Percentiles rank a stretch among this genome's conserved stretches.
Evolutionary conservation across 257 asterid species (phyloP).

Genomic region (Solanum pinnatisectum): DNA sequence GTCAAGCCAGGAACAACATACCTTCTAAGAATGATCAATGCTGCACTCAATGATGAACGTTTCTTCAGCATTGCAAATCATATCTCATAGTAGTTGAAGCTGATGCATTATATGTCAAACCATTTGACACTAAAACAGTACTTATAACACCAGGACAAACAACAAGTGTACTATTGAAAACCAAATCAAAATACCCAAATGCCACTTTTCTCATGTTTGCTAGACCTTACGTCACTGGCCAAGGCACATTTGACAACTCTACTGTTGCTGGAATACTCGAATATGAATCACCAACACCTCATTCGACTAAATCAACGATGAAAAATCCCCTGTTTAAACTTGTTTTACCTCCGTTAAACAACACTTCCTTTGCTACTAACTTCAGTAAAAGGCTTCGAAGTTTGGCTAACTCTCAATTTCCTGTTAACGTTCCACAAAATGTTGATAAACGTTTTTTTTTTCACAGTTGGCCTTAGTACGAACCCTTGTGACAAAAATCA

Average conservation of each 20-base stretch:
- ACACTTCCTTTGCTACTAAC: slow-evolving; percentile 18
- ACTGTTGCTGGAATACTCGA: slow-evolving; percentile 36
- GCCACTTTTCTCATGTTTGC: slow-evolving; percentile 22
- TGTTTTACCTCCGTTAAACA: slow-evolving; percentile 25
- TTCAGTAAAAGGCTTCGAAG: slow-evolving; percentile 22
- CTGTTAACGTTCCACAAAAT: slow-evolving; percentile 21
- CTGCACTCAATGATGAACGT: slow-evolving; percentile 31
- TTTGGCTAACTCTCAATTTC: slow-evolving; percentile 4
- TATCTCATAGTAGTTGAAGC: slow-evolving; percentile 35
- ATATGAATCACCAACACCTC: slow-evolving; percentile 8
- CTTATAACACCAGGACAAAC: slow-evolving; percentile 44
- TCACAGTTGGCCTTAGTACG: slow-evolving; percentile 40
- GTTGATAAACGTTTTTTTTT: slow-evolving; percentile 24
- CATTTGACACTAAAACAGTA: slow-evolving; percentile 28
- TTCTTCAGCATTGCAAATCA: slow-evolving; percentile 41
- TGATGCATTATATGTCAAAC: slow-evolving; percentile 38
- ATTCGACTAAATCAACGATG: not conserved
- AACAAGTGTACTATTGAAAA: slow-evolving; percentile 28
- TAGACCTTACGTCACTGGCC: slow-evolving; percentile 36
- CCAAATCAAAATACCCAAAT: slow-evolving; percentile 14
- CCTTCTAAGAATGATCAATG: slow-evolving; percentile 29
- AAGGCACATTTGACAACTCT: slow-evolving; percentile 36
- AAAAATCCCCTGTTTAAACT: slow-evolving; percentile 12
- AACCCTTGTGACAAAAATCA: slow-evolving; percentile 20
- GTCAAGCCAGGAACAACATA: slow-evolving; percentile 24